Evolutionary conservation across 106 monocot species (phyloP).

Genomic region (Triglochin maritima): DNA sequence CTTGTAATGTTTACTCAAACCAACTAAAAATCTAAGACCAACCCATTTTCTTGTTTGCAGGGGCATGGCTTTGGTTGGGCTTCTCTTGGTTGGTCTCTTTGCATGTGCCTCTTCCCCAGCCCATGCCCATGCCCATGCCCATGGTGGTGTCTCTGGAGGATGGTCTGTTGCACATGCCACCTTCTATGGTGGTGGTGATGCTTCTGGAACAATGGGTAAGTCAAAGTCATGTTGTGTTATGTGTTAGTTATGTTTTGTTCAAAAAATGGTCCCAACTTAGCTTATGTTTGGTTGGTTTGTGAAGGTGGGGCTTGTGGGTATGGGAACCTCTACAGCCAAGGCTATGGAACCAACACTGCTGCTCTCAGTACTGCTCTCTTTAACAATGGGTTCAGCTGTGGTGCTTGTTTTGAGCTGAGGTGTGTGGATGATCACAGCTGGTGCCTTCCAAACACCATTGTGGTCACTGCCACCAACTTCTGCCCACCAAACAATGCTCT

Average conservation of each 20-base stretch:
- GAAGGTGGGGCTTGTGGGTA: conserved; percentile 14
- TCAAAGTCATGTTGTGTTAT: background rate
- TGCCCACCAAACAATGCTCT: conserved; percentile 11
- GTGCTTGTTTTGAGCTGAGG: conserved; percentile 8
- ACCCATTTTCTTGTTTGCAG: background rate
- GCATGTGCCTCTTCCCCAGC: background rate
- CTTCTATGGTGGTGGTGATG: conserved; percentile 20
- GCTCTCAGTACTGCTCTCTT: conserved; percentile 16
- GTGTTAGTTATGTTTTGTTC: background rate
- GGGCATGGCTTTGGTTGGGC: background rate
- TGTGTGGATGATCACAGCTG: conserved; percentile 3
- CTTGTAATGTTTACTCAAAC: no score
- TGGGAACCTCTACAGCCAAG: conserved; percentile 15
- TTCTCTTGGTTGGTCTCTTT: background rate
- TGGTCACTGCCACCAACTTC: conserved; percentile 16
- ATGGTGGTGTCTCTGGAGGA: background rate
- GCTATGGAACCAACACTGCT: conserved; percentile 12
- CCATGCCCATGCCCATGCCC: background rate
- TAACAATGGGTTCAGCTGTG: conserved; percentile 16
- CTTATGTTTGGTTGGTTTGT: background rate
- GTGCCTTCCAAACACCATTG: conserved; percentile 15
- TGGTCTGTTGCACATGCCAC: conserved; percentile 14
- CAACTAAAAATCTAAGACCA: no score
- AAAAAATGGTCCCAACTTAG: background rate
- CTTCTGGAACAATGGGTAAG: conserved; percentile 20